Evolutionary conservation across 2,329 filamentous ascomycete genomes (phyloP).

Genomic region (Conoideocrella luteorostrata): DNA sequence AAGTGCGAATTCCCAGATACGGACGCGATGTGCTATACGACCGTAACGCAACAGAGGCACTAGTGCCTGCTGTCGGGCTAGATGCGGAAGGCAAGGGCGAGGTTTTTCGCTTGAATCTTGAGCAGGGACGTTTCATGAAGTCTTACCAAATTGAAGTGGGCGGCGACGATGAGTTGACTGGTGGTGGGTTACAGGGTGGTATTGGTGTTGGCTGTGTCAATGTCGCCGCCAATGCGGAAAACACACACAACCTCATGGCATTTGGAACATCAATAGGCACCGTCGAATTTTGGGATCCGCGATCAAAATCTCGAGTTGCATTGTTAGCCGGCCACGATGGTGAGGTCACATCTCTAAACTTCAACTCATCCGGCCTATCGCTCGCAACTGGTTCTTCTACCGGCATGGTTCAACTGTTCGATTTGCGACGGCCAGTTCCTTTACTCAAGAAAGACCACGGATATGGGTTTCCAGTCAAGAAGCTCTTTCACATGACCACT

Average conservation of each 20-base stretch:
- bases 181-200: conserved; percentile 76
- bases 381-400: conserved; percentile 82
- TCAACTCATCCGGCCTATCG: conserved; percentile 75
- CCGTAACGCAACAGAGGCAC: conserved; percentile 70
- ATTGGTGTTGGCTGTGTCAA: conserved; percentile 84
- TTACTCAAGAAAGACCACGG: conserved; percentile 91
- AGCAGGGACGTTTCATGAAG: conserved; percentile 88
- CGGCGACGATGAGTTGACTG: conserved; percentile 65
- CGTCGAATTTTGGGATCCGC: conserved; percentile 92
- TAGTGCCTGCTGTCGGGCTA: conserved; percentile 82
- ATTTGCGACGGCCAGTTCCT: conserved; percentile 80
- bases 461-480: conserved; percentile 88
- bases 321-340: conserved; percentile 62
- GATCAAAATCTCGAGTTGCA: conserved; percentile 75
- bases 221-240: conserved; percentile 76
- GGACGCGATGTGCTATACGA: conserved; percentile 87
- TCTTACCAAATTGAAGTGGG: conserved; percentile 89
- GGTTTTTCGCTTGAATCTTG: conserved; percentile 86
- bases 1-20: conserved; percentile 84
- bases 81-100: conserved; percentile 83
- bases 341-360: conserved; percentile 82
- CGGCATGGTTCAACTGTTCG: conserved; percentile 84
- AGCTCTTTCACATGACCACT: conserved; percentile 66
- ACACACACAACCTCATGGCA: conserved; percentile 81
- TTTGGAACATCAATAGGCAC: conserved; percentile 95